Evolutionary conservation across 2,329 filamentous ascomycete species (phyloP).

Genomic region (Plectosphaerella plurivora): DNA sequence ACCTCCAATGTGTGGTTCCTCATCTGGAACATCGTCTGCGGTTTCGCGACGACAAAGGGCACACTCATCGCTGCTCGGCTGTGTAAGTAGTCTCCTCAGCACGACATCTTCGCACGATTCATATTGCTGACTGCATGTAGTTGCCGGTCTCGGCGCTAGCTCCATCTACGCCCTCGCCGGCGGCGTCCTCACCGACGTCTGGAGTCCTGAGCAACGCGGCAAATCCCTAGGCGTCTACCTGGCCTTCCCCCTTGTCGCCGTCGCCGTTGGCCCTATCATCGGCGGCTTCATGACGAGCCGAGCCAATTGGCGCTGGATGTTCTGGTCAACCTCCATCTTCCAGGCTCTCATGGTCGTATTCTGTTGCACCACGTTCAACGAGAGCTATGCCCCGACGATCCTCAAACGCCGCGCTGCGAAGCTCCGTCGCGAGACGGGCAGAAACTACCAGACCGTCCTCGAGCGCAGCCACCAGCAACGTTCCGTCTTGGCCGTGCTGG

Average conservation of each 20-base stretch:
- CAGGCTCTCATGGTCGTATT: conserved; percentile 56
- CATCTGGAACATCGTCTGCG: conserved; percentile 58
- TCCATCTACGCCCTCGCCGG: conserved; percentile 36
- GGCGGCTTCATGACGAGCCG: conserved; percentile 61
- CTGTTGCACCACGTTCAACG: conserved; percentile 56
- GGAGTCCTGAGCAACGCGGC: conserved; percentile 35
- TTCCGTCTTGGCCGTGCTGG: conserved; percentile 62
- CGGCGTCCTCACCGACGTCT: conserved; percentile 36
- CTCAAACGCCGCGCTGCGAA: conserved; percentile 51
- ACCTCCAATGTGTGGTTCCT: conserved; percentile 42
- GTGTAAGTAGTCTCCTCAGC: conserved; percentile 66
- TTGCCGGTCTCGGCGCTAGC: conserved; percentile 36
- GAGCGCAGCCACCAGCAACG: conserved; percentile 75
- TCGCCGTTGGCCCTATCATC: conserved; percentile 62
- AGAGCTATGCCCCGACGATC: conserved; percentile 61
- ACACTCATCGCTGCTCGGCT: conserved; percentile 43
- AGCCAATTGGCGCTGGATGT: conserved; percentile 69
- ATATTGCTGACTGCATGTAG: conserved; percentile 71
- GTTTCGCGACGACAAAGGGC: conserved; percentile 37
- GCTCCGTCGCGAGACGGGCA: conserved; percentile 57
- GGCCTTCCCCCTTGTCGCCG: conserved; percentile 48
- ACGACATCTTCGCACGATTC: conserved; percentile 69
- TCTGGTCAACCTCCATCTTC: conserved; percentile 61
- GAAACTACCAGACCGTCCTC: conserved; percentile 61
- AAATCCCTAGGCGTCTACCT: conserved; percentile 30